Evolutionary conservation across 257 asterid species (phyloP), one percentile per base, ranked within the genome.

Genomic region (Fraxinus americana): DNA sequence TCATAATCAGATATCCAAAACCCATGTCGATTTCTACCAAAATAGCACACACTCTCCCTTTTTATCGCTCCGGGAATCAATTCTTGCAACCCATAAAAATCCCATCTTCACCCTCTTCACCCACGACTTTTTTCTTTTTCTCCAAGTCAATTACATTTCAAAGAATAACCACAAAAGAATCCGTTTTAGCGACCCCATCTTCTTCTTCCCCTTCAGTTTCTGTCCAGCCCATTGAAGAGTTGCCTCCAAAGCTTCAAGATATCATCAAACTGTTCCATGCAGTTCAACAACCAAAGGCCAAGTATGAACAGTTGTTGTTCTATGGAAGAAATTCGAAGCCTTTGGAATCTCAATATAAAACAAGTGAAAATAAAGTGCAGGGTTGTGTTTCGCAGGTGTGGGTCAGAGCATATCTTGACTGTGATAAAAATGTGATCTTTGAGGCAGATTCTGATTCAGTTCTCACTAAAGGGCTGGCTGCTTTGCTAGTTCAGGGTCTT

Each of bases 371-470:
- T 68, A 93, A 87, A 77, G 96, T 93, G 2, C 89, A 88, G 72
- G 96, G 94, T 43, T 91, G 96, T 71, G 93, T 90, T 80, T 89
- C 98, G 14, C 97, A 90, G 90, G 98, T 90, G 25, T 93, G 98
- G 94, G 93, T 93, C 59, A 82, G 93, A 80, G 93, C 94, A 0
- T 88, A 81, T 30, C 80, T 91, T 66, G 94, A 91, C 50, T n/a
- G 63, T 4, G 87, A 90, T 83, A 91, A 84, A 77, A 90, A 87
- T 67, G 97, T 91, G 0, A 27, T 91, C 73, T 92, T 92, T 80
- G 96, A 94, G 81, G 98, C 96, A 1, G 96, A 94, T 89, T 94
- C 98, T 23, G 98, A 94, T 71, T 89, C 97, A 0, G 73, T 87
- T 25, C 88, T 94, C 25, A 92, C 97, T 6, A 90, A 92, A 85